Percentiles rank a stretch among this genome's conserved stretches.
Evolutionary conservation across 2,329 filamentous ascomycete genomes (phyloP).

Genomic region (Alternaria gaisen): DNA sequence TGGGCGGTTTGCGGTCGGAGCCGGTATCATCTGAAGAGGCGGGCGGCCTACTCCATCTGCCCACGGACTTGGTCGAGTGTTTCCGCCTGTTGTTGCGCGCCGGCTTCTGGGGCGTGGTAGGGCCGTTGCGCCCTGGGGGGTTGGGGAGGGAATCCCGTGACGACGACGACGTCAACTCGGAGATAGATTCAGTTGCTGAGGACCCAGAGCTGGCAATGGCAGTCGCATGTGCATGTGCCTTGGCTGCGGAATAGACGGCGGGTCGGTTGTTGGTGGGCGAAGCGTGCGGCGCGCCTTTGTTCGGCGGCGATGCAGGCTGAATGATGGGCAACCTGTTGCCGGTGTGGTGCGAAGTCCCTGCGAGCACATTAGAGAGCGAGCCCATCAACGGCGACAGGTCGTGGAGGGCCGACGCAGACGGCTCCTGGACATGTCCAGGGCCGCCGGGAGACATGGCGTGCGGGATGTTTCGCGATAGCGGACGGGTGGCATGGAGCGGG

Average conservation of each 20-base stretch:
- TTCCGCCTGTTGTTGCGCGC: conserved; percentile 37
- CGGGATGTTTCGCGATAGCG: conserved; percentile 28
- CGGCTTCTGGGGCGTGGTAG: conserved; percentile 40
- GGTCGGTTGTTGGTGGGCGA: conserved; percentile 23
- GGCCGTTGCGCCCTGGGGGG: conserved; percentile 31
- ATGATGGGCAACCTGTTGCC: conserved; percentile 35
- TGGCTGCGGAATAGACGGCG: conserved; percentile 19
- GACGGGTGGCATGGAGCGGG: conserved; percentile 29
- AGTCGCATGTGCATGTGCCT: conserved; percentile 39
- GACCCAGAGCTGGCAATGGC: conserved; percentile 36
- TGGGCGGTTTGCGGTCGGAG: conserved; percentile 34
- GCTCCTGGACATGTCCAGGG: conserved; percentile 23
- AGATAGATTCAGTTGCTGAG: conserved; percentile 33
- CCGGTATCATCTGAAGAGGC: conserved; percentile 41
- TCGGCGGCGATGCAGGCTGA: conserved; percentile 36
- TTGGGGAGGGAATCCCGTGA: conserved; percentile 41
- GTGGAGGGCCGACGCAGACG: conserved; percentile 14
- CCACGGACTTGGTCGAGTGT: conserved; percentile 35
- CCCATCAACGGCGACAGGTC: conserved; percentile 19
- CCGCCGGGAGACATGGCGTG: conserved; percentile 30
- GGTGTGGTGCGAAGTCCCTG: conserved; percentile 28
- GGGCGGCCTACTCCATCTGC: conserved; percentile 43
- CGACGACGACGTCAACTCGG: conserved; percentile 44
- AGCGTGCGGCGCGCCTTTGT: conserved; percentile 40
- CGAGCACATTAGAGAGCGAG: conserved; percentile 33